These are phyloP conservation scores for Botryotinia narcissicola DNA, from an alignment of 2,329 filamentous ascomycete species.

Conservation along the genomic window DNA sequence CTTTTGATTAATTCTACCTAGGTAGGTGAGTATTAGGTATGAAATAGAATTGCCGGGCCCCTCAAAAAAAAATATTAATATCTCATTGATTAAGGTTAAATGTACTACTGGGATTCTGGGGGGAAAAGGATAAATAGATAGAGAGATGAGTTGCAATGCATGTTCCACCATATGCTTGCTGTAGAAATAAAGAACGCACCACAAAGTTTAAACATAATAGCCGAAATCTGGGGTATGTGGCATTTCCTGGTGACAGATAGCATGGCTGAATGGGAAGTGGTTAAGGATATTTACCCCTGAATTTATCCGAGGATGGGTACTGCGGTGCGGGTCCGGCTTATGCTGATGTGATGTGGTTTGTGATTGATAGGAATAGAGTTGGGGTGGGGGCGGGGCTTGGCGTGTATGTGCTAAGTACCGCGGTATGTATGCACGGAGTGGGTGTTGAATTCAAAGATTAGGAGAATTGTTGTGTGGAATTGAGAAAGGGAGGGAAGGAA, in stretches of 20 bases:
- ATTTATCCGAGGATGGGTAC: constrained; percentile 1
- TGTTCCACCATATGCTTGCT: not conserved
- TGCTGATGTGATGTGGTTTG: not conserved
- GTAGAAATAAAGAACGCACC: not conserved
- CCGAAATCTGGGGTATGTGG: constrained; percentile 16
- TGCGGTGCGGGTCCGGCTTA: not conserved
- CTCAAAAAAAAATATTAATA: no score
- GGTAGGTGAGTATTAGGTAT: no score
- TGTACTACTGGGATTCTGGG: not conserved
- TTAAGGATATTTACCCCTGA: constrained; percentile 6
- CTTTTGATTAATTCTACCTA: no score
- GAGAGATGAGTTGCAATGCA: not conserved
- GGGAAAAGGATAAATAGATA: not conserved
- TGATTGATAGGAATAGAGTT: not conserved
- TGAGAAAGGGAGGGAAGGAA: not conserved
- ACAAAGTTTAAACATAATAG: not conserved
- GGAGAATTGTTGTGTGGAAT: not conserved
- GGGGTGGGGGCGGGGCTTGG: not conserved
- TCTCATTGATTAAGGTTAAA: no score
- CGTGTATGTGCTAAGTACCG: not conserved
- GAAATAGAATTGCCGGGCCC: no score
- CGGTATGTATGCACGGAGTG: not conserved
- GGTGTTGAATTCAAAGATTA: not conserved
- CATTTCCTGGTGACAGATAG: not conserved
- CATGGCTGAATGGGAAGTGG: not conserved